These are phyloP conservation scores for Ambrosiella cleistominuta DNA, from an alignment of 2,329 filamentous ascomycete genomes.

Conservation along the genomic window DNA sequence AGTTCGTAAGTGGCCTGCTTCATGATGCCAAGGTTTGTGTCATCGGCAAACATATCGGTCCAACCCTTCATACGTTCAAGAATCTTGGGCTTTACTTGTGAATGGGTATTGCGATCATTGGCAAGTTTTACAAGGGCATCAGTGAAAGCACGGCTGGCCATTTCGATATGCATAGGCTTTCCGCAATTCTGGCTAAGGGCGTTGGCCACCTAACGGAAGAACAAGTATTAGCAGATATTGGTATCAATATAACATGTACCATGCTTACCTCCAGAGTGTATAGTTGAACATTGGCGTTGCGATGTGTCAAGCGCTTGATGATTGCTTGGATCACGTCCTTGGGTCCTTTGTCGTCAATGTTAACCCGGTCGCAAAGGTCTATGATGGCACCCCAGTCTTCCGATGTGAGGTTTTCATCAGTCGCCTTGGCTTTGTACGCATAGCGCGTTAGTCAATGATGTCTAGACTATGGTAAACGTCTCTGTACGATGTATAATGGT, in stretches of 20 bases:
- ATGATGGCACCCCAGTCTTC: conserved; percentile 53
- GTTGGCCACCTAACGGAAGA: conserved; percentile 51
- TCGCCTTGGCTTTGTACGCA: conserved; percentile 47
- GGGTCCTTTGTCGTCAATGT: conserved; percentile 37
- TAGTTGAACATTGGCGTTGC: conserved; percentile 89
- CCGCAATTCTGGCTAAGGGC: conserved; percentile 86
- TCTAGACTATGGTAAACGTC: background rate
- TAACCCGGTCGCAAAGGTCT: conserved; percentile 44
- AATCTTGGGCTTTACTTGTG: conserved; percentile 93
- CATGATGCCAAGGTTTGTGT: conserved; percentile 93
- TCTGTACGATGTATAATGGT: too few species aligned
- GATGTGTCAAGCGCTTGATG: conserved; percentile 81
- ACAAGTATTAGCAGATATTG: background rate
- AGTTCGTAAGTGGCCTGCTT: conserved; percentile 80
- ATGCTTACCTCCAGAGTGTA: conserved; percentile 64
- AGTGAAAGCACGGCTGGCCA: conserved; percentile 82
- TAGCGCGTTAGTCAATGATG: conserved; percentile 6
- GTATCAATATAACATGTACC: background rate
- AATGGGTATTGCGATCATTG: conserved; percentile 86
- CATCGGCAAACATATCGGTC: conserved; percentile 81
- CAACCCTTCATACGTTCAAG: conserved; percentile 92
- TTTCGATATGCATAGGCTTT: conserved; percentile 67
- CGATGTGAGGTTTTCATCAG: conserved; percentile 90
- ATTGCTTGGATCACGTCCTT: conserved; percentile 78
- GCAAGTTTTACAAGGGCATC: conserved; percentile 82